A percentile compares a stretch with the other conserved stretches of the same genome.
Evolutionary conservation across 2,329 filamentous ascomycete species (phyloP).

Genomic region (Lachnellula arida): DNA sequence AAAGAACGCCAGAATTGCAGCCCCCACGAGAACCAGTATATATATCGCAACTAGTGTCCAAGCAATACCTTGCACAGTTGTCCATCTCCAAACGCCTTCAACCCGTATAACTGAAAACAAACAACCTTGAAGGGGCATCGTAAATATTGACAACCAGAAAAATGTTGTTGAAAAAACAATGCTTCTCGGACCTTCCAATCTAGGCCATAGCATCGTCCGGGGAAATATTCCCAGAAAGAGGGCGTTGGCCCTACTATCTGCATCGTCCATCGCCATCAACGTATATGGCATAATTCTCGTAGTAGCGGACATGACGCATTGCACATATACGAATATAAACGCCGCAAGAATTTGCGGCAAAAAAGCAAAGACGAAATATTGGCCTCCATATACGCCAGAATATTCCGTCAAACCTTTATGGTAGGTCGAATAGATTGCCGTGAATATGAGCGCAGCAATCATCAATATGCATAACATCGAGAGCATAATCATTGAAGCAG

Average conservation of each 20-base stretch:
- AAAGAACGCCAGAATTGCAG: constrained; percentile 55
- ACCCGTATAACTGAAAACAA: constrained; percentile 63
- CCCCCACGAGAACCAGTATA: constrained; percentile 55
- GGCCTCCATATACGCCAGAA: constrained; percentile 58
- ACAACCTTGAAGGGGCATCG: constrained; percentile 75
- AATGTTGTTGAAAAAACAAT: constrained; percentile 62
- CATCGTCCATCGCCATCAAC: constrained; percentile 64
- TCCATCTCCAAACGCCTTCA: constrained; percentile 68
- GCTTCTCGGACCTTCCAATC: constrained; percentile 60
- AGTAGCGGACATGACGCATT: constrained; percentile 69
- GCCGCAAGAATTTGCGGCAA: constrained; percentile 74
- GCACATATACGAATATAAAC: constrained; percentile 68
- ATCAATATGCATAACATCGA: constrained; percentile 62
- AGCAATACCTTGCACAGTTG: constrained; percentile 68
- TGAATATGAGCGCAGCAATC: constrained; percentile 67
- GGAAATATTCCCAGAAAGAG: constrained; percentile 59
- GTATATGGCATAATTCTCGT: constrained; percentile 74
- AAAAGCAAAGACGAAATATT: constrained; percentile 84
- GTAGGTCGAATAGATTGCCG: constrained; percentile 60
- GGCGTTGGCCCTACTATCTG: constrained; percentile 55
- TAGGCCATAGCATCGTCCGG: constrained; percentile 64
- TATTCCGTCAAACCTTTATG: constrained; percentile 66
- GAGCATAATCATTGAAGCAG: constrained; percentile 56
- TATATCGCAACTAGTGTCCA: constrained; percentile 78
- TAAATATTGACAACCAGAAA: constrained; percentile 75